Conservation (phyloP, 2,329 filamentous ascomycete species). For the Colletotrichum horii region DNA sequence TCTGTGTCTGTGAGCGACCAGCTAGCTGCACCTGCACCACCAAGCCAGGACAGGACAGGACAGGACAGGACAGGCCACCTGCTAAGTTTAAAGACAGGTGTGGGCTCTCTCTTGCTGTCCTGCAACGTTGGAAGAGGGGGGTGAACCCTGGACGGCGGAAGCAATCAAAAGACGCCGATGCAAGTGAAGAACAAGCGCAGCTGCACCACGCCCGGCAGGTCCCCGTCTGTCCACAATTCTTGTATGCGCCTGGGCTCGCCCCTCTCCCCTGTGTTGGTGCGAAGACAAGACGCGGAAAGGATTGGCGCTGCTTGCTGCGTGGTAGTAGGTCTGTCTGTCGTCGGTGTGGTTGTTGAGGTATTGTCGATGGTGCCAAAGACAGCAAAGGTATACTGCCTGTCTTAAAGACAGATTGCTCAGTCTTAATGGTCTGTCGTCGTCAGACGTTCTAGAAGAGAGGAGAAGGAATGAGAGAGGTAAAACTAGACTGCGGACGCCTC, state of each 20-base stretch:
- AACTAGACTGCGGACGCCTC: background rate
- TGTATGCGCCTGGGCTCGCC: background rate
- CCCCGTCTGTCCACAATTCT: background rate
- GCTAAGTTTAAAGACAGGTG: background rate
- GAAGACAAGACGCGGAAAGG: background rate
- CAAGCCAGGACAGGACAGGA: background rate
- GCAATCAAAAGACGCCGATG: background rate
- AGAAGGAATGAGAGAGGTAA: background rate
- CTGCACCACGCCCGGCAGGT: background rate
- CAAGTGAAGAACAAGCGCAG: background rate
- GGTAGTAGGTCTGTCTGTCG: background rate
- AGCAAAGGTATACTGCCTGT: background rate
- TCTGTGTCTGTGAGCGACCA: background rate
- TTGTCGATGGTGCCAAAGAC: background rate
- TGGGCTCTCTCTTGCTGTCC: background rate
- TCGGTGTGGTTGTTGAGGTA: background rate
- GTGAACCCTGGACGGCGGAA: conserved; percentile 4
- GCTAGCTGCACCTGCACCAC: background rate
- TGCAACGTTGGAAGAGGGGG: conserved; percentile 3
- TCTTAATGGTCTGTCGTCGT: background rate
- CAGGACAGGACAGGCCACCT: too few relatives aligned
- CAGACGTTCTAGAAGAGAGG: background rate
- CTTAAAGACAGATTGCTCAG: background rate
- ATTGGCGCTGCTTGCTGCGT: background rate
- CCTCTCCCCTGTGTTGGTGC: background rate